Evolutionary conservation across 345 rosid genomes (phyloP).

Genomic region (Rhodamnia rubescens): DNA sequence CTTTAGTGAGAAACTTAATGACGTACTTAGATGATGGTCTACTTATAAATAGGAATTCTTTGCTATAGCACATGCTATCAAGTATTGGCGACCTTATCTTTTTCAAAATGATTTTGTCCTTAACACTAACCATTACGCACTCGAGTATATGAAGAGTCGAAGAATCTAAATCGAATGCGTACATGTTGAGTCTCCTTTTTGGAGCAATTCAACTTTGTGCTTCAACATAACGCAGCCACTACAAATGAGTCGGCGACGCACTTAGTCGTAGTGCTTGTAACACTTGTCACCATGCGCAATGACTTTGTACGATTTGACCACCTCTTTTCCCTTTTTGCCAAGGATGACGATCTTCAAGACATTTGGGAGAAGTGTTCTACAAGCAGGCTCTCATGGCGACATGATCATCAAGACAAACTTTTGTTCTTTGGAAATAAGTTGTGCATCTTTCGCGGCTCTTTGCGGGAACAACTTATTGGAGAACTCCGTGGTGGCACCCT

Average conservation of each 20-base stretch:
- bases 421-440: too few species aligned
- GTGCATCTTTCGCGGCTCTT: too few species aligned
- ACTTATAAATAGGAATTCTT: background rate
- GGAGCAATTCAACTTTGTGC: background rate
- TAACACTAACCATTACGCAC: background rate
- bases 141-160: background rate
- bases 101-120: background rate
- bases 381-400: too few species aligned
- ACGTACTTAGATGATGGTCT: rapidly evolving
- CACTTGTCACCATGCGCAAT: background rate
- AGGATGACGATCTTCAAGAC: background rate
- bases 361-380: too few species aligned
- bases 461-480: too few species aligned
- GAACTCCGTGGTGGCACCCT: too few species aligned
- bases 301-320: background rate
- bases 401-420: too few species aligned
- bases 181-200: background rate
- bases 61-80: background rate
- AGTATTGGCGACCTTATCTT: background rate
- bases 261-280: background rate
- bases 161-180: background rate
- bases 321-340: too few species aligned
- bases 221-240: background rate
- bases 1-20: background rate
- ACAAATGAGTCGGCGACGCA: background rate